Evolutionary conservation across 805 yeast genomes (phyloP).

Genomic region (Candida ortonii): DNA sequence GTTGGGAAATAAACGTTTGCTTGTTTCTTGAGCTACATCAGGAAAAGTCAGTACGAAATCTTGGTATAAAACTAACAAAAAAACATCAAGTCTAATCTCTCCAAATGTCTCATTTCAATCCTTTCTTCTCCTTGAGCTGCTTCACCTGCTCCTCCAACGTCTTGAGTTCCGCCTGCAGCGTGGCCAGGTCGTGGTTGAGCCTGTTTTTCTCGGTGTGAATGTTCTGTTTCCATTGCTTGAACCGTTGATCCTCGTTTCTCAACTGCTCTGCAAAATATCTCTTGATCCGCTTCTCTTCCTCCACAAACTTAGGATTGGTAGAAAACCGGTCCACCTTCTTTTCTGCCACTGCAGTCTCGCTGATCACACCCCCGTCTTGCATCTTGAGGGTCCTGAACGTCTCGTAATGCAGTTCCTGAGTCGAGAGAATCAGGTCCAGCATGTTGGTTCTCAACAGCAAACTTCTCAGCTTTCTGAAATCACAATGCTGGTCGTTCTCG

Average conservation of each 20-base stretch:
- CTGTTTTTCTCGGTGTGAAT: constrained; percentile 93
- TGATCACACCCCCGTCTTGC: constrained; percentile 35
- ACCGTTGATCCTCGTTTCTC: constrained; percentile 93
- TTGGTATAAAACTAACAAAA: neutral
- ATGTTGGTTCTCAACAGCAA: constrained; percentile 77
- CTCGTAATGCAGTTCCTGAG: constrained; percentile 80
- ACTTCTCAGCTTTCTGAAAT: constrained; percentile 76
- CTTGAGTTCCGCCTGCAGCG: constrained; percentile 75
- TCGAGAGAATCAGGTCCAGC: constrained; percentile 75
- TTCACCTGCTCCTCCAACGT: constrained; percentile 73
- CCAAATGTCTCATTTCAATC: constrained; percentile 29
- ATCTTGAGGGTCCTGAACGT: constrained; percentile 71
- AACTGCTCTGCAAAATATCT: constrained; percentile 95
- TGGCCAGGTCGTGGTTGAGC: constrained; percentile 89
- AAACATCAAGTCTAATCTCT: constrained; percentile 3
- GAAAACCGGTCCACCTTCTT: constrained; percentile 40
- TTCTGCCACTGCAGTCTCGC: constrained; percentile 21
- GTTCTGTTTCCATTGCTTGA: constrained; percentile 98
- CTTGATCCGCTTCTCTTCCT: constrained; percentile 92
- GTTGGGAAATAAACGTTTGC: constrained; percentile 7
- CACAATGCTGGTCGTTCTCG: constrained; percentile 82
- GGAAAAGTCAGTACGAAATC: neutral
- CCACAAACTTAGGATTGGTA: constrained; percentile 88
- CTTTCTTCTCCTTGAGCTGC: constrained; percentile 53
- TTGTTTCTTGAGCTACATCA: constrained; percentile 4